Evolutionary conservation across 2,329 filamentous ascomycete species (phyloP), one percentile per base, ranked within the genome.

Genomic region (Verticillium tricorpus): DNA sequence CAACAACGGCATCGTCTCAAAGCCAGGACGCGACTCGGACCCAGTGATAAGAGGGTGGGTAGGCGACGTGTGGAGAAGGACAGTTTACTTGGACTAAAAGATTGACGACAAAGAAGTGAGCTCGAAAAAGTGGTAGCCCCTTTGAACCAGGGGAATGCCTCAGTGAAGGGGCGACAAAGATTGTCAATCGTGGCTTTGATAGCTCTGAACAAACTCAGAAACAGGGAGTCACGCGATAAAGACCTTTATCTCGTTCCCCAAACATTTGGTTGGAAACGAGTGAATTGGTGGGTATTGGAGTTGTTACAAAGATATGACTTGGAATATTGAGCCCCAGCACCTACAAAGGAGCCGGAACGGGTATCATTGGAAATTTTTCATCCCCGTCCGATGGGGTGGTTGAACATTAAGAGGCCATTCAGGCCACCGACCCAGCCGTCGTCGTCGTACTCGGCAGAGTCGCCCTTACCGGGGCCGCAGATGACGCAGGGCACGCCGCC

Each of bases 401-500:
- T 99, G 74, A 98, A 99, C 78, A 99, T 99, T 68, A 99, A 78
- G 70, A 98, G 73, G 11, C 92, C 92, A 72, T 97, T 99, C 71
- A 99, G 76, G 0, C 95, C 94, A 1, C 94, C 94, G 2, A 99
- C 94, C 95, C 95, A 99, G 19, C 94, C 92, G 74, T 98, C 94
- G 69, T 97, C 92, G 56, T 89, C 85, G 65, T 62, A 66, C 3
- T 88, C 85, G 2, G 78, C 76, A 5, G 69, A 69, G 40, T 73
- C 73, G 67, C 68, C 83, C 79, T 68, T 81, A 69, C 68, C 77
- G 66, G 76, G 74, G 14, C 77, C 84, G 56, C 93, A 82, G 70
- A 97, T 95, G 35, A 98, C 91, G 72, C 93, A 96, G 2, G 95
- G 95, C 15, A 98, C 93, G 12, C 94, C 94, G 31, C 93, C 92